Evolutionary conservation across 208 protist genomes (phyloP).

Genomic region (Acanthamoeba divionensis): DNA sequence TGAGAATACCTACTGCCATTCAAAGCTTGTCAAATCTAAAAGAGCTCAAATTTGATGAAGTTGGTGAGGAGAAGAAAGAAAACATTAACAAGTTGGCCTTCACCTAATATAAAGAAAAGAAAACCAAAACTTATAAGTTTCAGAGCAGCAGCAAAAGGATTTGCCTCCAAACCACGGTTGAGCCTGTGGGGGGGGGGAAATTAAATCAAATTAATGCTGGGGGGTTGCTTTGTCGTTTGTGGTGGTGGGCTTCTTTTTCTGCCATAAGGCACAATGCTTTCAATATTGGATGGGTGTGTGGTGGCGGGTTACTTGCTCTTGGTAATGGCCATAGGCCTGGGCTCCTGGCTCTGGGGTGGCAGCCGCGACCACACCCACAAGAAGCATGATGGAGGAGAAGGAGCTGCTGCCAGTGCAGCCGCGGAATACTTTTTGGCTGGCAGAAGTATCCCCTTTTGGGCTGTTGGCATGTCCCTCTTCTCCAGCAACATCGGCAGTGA

Average conservation of each 20-base stretch:
- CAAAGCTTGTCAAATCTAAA: background rate
- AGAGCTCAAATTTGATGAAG: background rate
- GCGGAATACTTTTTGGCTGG: conserved; percentile 44
- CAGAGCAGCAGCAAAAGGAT: no score
- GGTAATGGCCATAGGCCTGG: conserved; percentile 5
- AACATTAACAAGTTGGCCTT: no score
- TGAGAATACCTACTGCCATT: background rate
- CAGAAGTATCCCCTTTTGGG: background rate
- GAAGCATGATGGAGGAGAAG: background rate
- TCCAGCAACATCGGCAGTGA: conserved; percentile 52
- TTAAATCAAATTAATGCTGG: no score
- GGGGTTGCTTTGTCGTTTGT: no score
- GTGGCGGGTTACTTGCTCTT: background rate
- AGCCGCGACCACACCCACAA: background rate
- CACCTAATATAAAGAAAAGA: no score
- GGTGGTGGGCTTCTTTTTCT: no score
- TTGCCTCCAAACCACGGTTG: no score
- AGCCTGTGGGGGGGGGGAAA: no score
- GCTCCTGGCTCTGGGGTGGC: background rate
- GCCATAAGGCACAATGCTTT: no score
- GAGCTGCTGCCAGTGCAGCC: background rate
- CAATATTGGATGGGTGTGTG: background rate
- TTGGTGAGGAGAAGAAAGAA: background rate
- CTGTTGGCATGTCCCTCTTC: conserved; percentile 45
- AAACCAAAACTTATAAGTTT: no score